phyloP scores from a whole-genome alignment of 257 asterid genomes.

The Gentiana macrophylla region DNA sequence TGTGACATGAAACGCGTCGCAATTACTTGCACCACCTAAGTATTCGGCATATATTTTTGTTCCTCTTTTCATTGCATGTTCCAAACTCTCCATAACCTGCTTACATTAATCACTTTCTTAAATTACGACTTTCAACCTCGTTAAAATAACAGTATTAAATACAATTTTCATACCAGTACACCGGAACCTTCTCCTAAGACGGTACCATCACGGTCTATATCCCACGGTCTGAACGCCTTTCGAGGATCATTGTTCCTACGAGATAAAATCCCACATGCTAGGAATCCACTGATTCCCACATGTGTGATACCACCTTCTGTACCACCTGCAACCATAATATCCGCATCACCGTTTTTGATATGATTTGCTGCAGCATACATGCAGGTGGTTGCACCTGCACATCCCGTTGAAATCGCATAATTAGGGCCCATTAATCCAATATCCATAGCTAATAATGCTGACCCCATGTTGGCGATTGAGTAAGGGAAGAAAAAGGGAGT shows the following conservation, averaged over 20 bases:
- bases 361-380: constrained; percentile 33
- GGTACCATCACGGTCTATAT: constrained; percentile 52
- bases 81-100: constrained; percentile 32
- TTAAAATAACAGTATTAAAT: background rate
- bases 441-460: constrained; percentile 32
- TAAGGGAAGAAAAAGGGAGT: constrained; percentile 38
- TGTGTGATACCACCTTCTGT: constrained; percentile 30
- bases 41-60: constrained; percentile 24
- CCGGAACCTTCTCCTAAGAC: constrained; percentile 79
- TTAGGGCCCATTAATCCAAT: constrained; percentile 34
- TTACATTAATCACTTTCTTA: too few species aligned
- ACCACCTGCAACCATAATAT: constrained; percentile 33
- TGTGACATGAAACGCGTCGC: constrained; percentile 31
- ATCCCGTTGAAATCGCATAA: constrained; percentile 32
- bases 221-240: constrained; percentile 77
- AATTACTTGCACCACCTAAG: constrained; percentile 25
- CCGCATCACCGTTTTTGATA: constrained; percentile 33
- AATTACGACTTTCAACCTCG: too few species aligned
- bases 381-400: constrained; percentile 29
- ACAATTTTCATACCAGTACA: constrained; percentile 32
- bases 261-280: constrained; percentile 30
- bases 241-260: constrained; percentile 27
- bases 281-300: constrained; percentile 25
- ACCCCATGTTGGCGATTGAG: constrained; percentile 34
- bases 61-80: constrained; percentile 25